These are phyloP conservation scores for Pulicaria dysenterica DNA, from an alignment of 129 eudicot species.

Conservation along the genomic window DNA sequence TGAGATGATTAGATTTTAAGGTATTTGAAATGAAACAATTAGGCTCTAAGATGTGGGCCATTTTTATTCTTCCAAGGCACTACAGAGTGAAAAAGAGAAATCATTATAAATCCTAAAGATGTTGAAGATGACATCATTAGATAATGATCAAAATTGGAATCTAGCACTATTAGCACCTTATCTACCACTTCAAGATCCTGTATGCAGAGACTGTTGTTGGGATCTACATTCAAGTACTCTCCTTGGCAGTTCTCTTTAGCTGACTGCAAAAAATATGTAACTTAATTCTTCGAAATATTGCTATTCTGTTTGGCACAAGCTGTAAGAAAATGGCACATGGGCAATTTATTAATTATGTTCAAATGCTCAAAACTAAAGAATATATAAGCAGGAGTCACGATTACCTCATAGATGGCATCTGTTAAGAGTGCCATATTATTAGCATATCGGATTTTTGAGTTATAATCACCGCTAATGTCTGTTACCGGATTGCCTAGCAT, in stretches of 20 bases:
- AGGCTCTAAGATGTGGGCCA: conserved; percentile 33
- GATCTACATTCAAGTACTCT: conserved; percentile 34
- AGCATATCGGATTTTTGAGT: conserved; percentile 26
- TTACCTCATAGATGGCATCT: conserved; percentile 34
- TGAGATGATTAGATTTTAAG: neutral
- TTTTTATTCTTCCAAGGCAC: conserved; percentile 29
- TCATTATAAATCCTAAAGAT: neutral
- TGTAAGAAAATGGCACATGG: no score
- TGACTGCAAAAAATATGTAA: conserved; percentile 29
- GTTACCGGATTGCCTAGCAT: conserved; percentile 34
- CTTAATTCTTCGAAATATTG: neutral
- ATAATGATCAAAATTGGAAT: neutral
- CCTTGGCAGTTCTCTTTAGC: conserved; percentile 27
- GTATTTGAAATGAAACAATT: conserved; percentile 15
- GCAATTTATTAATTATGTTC: no score
- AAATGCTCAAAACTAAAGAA: no score
- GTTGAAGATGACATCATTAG: neutral
- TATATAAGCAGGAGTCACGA: no score
- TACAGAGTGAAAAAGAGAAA: conserved; percentile 2
- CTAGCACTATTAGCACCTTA: conserved; percentile 23
- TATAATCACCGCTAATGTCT: neutral
- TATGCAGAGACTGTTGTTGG: no score
- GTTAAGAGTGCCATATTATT: conserved; percentile 35
- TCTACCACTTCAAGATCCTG: conserved; percentile 25
- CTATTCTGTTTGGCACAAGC: no score